These are phyloP conservation scores for Plasmodium malariae DNA, from an alignment of 169 alveolate species.

Conservation along the genomic window DNA sequence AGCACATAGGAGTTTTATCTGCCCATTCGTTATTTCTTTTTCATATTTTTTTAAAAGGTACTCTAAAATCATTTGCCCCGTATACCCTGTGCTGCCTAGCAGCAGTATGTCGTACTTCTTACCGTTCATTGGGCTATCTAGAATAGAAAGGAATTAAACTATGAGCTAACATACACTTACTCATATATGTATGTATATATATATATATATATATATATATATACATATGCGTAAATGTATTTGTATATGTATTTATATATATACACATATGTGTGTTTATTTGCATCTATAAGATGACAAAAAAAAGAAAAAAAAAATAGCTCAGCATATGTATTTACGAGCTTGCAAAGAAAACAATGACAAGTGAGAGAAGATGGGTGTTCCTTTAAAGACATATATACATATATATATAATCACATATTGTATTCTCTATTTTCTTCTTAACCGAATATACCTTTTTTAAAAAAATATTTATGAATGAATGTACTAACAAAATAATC, in stretches of 20 bases:
- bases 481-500: not conserved
- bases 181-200: not conserved
- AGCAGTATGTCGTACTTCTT: slow-evolving; percentile 56
- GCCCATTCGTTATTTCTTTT: slow-evolving; percentile 19
- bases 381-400: too few species aligned
- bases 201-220: not conserved
- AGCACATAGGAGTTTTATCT: slow-evolving; percentile 46
- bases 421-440: too few species aligned
- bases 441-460: too few species aligned
- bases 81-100: slow-evolving; percentile 69
- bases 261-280: not conserved
- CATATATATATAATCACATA: too few species aligned
- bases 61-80: slow-evolving; percentile 75
- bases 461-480: too few species aligned
- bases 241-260: not conserved
- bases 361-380: too few species aligned
- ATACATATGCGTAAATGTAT: not conserved
- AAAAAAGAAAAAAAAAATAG: too few species aligned
- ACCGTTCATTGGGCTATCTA: slow-evolving; percentile 9
- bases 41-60: slow-evolving; percentile 50
- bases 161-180: not conserved
- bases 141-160: not conserved
- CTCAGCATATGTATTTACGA: too few species aligned
- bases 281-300: too few species aligned
- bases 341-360: too few species aligned